Evolutionary conservation across 169 alveolate genomes (phyloP).

Genomic region (Eimeria mitis): DNA sequence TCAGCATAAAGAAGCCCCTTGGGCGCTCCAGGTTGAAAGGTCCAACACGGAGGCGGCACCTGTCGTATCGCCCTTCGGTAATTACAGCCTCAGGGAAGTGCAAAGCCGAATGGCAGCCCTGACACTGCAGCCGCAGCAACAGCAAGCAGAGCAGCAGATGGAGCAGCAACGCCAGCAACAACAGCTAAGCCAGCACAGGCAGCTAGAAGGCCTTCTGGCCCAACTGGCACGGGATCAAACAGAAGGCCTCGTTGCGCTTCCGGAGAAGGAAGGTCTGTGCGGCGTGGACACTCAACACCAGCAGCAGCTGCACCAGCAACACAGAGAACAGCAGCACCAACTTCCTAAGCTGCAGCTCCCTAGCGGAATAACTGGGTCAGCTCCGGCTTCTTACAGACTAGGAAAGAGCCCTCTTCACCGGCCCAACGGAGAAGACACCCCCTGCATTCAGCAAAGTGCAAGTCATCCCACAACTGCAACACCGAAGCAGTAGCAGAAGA

Average conservation of each 20-base stretch:
- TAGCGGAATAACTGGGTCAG: slow-evolving; percentile 43
- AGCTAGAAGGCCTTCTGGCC: slow-evolving; percentile 69
- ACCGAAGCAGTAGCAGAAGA: slow-evolving; percentile 32
- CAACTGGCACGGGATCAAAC: slow-evolving; percentile 41
- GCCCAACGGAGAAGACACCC: slow-evolving; percentile 75
- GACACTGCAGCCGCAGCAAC: slow-evolving; percentile 73
- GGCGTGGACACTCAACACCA: slow-evolving; percentile 10
- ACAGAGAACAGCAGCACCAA: slow-evolving; percentile 11
- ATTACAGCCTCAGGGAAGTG: slow-evolving; percentile 59
- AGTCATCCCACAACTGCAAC: slow-evolving; percentile 60
- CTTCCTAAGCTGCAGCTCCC: slow-evolving; percentile 61
- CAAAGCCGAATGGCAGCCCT: slow-evolving; percentile 72
- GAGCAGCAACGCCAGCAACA: slow-evolving; percentile 69
- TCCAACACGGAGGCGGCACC: slow-evolving; percentile 31
- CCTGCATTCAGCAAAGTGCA: slow-evolving; percentile 64
- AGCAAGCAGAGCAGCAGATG: slow-evolving; percentile 9
- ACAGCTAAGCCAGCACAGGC: slow-evolving; percentile 18
- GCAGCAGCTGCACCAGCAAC: slow-evolving; percentile 41
- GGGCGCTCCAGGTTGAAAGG: slow-evolving; percentile 51
- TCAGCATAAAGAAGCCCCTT: slow-evolving; percentile 21
- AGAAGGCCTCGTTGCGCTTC: slow-evolving; percentile 15
- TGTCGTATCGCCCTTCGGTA: slow-evolving; percentile 25
- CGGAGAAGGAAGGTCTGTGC: not conserved
- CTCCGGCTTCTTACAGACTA: slow-evolving; percentile 35
- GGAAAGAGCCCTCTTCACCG: slow-evolving; percentile 76